Percentiles rank a stretch among this genome's conserved stretches.
Evolutionary conservation across 1,284 basidiomycete species (phyloP).

Genomic region (Austropuccinia psidii): DNA sequence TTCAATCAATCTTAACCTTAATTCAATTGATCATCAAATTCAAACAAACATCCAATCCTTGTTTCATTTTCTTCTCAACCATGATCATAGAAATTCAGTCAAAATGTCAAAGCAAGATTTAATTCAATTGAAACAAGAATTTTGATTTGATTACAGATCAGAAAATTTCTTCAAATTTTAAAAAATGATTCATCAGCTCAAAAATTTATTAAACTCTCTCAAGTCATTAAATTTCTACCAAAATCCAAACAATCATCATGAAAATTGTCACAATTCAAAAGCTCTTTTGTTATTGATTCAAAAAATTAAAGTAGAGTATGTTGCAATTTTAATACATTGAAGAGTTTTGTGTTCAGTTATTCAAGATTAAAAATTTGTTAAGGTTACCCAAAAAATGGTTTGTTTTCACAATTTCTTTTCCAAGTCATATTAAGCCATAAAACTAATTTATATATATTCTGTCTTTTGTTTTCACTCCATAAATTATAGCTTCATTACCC

Average conservation of each 20-base stretch:
- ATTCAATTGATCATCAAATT: neutral
- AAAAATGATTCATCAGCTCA: too few relatives aligned
- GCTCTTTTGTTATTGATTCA: constrained; percentile 3
- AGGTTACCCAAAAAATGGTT: constrained; percentile 27
- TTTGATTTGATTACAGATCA: neutral
- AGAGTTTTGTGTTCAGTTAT: constrained; percentile 13
- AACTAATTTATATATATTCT: neutral
- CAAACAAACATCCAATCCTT: neutral
- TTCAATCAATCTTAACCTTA: neutral
- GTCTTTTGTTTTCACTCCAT: neutral
- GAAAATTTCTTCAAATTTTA: too few relatives aligned
- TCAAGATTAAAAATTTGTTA: neutral
- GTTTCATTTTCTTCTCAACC: neutral
- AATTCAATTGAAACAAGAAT: neutral
- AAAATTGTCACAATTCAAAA: neutral
- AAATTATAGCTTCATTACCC: neutral
- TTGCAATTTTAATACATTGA: constrained; percentile 12
- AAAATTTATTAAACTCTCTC: too few relatives aligned
- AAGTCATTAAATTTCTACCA: too few relatives aligned
- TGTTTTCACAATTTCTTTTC: neutral
- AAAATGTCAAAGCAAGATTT: neutral
- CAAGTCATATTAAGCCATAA: neutral
- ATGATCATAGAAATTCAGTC: neutral
- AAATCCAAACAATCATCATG: neutral
- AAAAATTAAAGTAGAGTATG: neutral